These are phyloP conservation scores for Penicillium ochrochloron DNA, from an alignment of 495 filamentous ascomycete species.

Conservation along the genomic window DNA sequence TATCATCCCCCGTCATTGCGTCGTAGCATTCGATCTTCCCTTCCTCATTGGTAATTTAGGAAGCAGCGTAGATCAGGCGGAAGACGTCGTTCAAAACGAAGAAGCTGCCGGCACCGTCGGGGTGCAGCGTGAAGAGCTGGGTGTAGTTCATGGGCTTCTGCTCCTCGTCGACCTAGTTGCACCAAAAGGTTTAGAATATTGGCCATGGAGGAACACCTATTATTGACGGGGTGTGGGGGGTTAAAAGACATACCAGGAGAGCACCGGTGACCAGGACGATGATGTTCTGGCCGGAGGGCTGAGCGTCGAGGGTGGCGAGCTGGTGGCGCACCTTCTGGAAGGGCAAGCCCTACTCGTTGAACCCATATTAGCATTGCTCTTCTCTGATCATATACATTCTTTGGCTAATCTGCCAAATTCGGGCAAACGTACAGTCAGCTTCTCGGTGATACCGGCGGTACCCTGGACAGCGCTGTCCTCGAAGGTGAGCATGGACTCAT, in stretches of 20 bases:
- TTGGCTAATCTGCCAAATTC: background rate
- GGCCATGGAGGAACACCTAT: background rate
- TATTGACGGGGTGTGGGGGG: background rate
- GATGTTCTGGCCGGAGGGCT: conserved; percentile 70
- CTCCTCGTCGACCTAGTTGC: conserved; percentile 75
- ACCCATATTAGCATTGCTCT: conserved; percentile 16
- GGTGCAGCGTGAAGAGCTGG: conserved; percentile 81
- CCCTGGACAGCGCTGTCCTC: conserved; percentile 68
- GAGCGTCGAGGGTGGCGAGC: conserved; percentile 72
- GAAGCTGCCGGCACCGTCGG: conserved; percentile 70
- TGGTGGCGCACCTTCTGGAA: conserved; percentile 80
- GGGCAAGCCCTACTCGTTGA: conserved; percentile 63
- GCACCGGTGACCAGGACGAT: conserved; percentile 84
- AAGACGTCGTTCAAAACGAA: conserved; percentile 94
- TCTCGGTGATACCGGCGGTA: conserved; percentile 66
- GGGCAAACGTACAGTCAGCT: conserved; percentile 66
- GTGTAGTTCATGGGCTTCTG: conserved; percentile 81
- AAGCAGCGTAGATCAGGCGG: conserved; percentile 68
- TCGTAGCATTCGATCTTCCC: conserved; percentile 26
- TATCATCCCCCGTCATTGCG: conserved; percentile 25
- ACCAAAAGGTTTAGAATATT: conserved; percentile 9
- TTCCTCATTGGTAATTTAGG: conserved; percentile 16
- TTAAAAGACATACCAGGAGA: conserved; percentile 65
- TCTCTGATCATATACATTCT: background rate
- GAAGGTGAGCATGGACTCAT: conserved; percentile 91